Evolutionary conservation across 371 early-diverging fungal genomes (phyloP), one percentile per base, ranked within the genome.

Genomic region (Nosema muscidifuracis): DNA sequence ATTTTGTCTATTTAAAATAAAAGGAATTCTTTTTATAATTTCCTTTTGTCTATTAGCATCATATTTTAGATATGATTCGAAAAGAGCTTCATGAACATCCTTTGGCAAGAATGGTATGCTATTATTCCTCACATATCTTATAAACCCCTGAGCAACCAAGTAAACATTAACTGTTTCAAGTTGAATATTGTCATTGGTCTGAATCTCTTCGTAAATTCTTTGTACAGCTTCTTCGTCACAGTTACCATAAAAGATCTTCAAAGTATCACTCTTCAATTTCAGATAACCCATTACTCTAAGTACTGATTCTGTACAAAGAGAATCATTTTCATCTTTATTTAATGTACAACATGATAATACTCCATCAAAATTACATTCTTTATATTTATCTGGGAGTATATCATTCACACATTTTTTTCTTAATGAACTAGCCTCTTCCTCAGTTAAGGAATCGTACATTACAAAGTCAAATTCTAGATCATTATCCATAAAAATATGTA

Each of bases 11-110:
- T 50, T 50, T 4, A 69, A 2, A 13, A 69, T 51, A 61, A 69
- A 69, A 0, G 70, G 70, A 20, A 69, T 51, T 38, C 70, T 43
- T 16, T 47, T 42, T n/a, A 69, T 50, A 33, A 69, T 69, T 33
- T 34, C 47, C 26, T 61, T 30, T n/a, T 61, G 47, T 50, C 6
- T 69, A 12, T 61, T 51, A 28, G 24, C 47, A 50, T 61, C 57
- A 12, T 69, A 56, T 28, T 34, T 34, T 42, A 26, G 16, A 36
- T 69, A 69, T 2, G 70, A 42, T 9, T 69, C 50, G 1, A 69
- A 60, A 18, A 69, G 34, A 7, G 6, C 40, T 50, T 61, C 18
- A 34, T 60, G 3, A 31, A 69, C 47, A 2, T 44, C 51, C 15
- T 33, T 22, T 20, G 70, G 70, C 9, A 67, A 56, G 13, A 67